Base-by-base conservation (phyloP, 176 grass and related monocot species). In the Zoysia pacifica region DNA sequence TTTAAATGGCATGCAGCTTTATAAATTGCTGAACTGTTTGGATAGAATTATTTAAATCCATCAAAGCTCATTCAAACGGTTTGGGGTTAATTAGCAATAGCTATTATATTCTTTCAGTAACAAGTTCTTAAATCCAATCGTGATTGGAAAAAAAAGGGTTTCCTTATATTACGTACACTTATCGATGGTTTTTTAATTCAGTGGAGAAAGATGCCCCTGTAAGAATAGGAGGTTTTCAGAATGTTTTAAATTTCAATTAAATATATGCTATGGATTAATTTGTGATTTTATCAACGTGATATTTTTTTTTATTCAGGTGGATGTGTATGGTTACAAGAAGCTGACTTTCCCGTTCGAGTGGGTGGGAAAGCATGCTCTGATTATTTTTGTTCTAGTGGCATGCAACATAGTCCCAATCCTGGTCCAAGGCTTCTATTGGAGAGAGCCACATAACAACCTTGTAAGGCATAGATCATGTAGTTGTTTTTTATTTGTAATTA, bases 281-380 rank as follows among this genome's bases (percentile, higher is more conserved):
- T 5, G 2, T 74, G 16, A 41, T 73, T 35, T 11, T 3, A 54
- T 3, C 28, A 1, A 72, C 13, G 49, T 65, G 36, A 66, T 28
- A 62, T 79, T 0, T 13, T 12, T 12, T 54, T 66, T 49, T 54
- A 5, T 56, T 59, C 52, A 97, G 94, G 94, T 93, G 70, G 94
- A 97, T 58, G 83, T 93, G 20, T 85, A 83, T 13, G 83, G 88
- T 74, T 97, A 74, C 50, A 97, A 83, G 87, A 89, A 49, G 73
- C 55, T 15, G 20, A 41, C 47, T 40, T 51, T 50, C 2, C 85
- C 91, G 38, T 71, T 97, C 82, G 90, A 97, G 71, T 97, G 84
- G 90, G 73, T 97, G 70, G 93, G 93, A 18, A 87, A 73, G 49
- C 86, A 97, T 85, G 93, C 93, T 9, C 72, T 97, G 47, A 87